Evolutionary conservation across 371 early-diverging fungal species (phyloP), one percentile per base, ranked within the genome.

Genomic region (Gilbertella persicaria): DNA sequence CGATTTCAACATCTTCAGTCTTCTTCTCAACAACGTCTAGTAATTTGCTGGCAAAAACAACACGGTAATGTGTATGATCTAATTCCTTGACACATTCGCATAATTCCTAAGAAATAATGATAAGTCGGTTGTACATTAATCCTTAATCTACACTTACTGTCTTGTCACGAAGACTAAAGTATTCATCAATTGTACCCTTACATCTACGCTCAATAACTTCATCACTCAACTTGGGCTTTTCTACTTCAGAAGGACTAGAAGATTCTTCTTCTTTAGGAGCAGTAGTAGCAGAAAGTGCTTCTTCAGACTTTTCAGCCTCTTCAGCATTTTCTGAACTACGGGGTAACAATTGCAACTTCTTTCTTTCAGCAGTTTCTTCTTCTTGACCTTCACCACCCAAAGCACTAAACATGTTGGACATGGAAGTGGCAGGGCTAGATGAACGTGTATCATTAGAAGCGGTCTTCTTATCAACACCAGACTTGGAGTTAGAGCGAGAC

Each of bases 41-140:
- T 53, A 75, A 71, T 48, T 68, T 67, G 46, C 68, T 72, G 21
- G 83, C 67, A 52, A 86, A 71, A 42, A 51, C 54, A 5, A 70
- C 62, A 50, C 73, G 75, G 66, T 79, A 81, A 50, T 80, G 80
- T 28, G 52, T 56, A 23, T 74, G 75, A 37, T 75, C 78, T 43
- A 91, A 66, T 60, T 92, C 93, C 66, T 86, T 82, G 55, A 88
- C 67, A 57, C 86, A 85, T 53, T 92, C 91, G 42, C 58, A 40
- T 23, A 76, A 58, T 55, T 71, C 71, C 73, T 77, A 58, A n/a
- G 66, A 38, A 45, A 40, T 39, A 35, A 24, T 37, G 7, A 3
- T 24, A 16, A 23, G 9, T 35, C 12, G 33, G 7, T 9, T 28
- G 28, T 28, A 5, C 9, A 55, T 19, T 47, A 28, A 20, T 23